These are phyloP conservation scores for Magnaporthales sp. DNA, from an alignment of 2,329 filamentous ascomycete species.

Conservation along the genomic window DNA sequence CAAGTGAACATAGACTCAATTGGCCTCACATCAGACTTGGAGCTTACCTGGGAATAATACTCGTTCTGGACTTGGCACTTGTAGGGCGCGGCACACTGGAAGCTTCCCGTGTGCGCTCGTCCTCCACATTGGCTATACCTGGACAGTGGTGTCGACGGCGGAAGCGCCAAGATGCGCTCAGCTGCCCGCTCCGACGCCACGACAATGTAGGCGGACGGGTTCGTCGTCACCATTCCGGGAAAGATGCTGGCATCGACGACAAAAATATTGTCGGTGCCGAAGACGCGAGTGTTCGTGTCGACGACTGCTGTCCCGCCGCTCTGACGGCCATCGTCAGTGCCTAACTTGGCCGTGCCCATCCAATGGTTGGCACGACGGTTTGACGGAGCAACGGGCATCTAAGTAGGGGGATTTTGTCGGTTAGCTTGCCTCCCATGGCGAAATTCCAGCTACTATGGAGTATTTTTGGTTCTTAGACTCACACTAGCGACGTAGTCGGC, in stretches of 20 bases:
- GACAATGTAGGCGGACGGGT: constrained; percentile 50
- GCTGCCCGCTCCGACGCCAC: constrained; percentile 48
- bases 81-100: constrained; percentile 4
- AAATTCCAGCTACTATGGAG: not conserved
- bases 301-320: constrained; percentile 15
- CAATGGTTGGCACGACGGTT: constrained; percentile 9
- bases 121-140: constrained; percentile 7
- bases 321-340: constrained; percentile 13
- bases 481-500: constrained; percentile 47
- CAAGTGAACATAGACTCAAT: too few species aligned
- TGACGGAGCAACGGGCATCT: constrained; percentile 28
- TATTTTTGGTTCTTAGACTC: constrained; percentile 9
- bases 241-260: constrained; percentile 48
- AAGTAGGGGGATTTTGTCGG: constrained; percentile 16
- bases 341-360: constrained; percentile 15
- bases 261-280: constrained; percentile 43
- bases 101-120: constrained; percentile 1
- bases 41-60: constrained; percentile 5
- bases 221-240: constrained; percentile 48
- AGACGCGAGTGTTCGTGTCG: constrained; percentile 29
- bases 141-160: constrained; percentile 3
- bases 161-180: constrained; percentile 36
- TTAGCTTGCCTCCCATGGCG: not conserved
- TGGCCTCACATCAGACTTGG: too few species aligned
- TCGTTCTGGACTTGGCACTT: constrained; percentile 4